Base-by-base conservation (phyloP, 2,329 filamentous ascomycete genomes). In the Verticillium isaacii region DNA sequence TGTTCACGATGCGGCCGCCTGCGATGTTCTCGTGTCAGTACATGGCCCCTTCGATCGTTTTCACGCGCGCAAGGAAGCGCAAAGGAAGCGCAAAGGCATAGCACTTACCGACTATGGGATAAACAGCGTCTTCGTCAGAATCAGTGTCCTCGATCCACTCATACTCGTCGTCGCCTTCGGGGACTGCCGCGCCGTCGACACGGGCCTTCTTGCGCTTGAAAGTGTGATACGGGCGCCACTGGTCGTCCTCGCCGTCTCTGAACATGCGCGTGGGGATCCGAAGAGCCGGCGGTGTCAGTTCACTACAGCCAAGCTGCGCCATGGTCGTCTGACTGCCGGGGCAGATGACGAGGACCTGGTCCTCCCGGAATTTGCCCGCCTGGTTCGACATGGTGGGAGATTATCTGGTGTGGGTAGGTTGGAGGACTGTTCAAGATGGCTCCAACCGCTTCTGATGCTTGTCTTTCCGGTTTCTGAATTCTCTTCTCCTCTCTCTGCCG, bases 261-360 rank as follows among this genome's bases (percentile, higher is more conserved):
- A 98, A 99, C 93, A 99, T 97, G 79, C 95, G 90, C 76, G 94
- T 97, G 36, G 91, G 88, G 67, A 98, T 85, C 68, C 93, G 91
- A 74, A 91, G 86, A 65, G 88, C 85, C n/a, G 95, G 92, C 54
- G 93, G 93, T 39, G 93, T 96, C 75, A 98, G 89, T 80, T 97
- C 93, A 69, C 88, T 89, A 69, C 95, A 89, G 59, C 93, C 93
- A 50, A 97, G 85, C 83, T 97, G 93, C 67, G 93, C 93, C 79
- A 96, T 87, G 63, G 93, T 97, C 66, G 89, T 94, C 77, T 90
- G 89, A 74, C 93, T 97, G 72, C 93, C 93, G 37, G 90, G 90
- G 75, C 89, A 89, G 77, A 93, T 88, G 73, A 93, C 76, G 71
- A 87, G 83, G 70, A 87, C 77, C 79, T 87, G 84, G 74, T 87